Percentiles rank a stretch among this genome's conserved stretches.
phyloP scores from a whole-genome alignment of 805 yeast genomes.

The Candida montana region DNA sequence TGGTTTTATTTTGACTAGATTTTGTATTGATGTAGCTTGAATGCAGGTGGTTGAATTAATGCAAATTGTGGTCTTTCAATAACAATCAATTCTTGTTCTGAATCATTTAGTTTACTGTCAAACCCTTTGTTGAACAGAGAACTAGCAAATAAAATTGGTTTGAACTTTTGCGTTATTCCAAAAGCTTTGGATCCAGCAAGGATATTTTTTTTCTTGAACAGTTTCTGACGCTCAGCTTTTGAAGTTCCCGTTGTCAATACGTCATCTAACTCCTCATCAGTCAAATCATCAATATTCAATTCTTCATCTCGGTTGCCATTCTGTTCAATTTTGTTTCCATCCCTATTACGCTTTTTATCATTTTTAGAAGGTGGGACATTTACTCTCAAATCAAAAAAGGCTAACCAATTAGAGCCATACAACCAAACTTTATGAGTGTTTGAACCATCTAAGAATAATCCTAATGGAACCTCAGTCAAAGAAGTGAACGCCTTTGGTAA shows the following conservation, averaged over 20 bases:
- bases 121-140: constrained; percentile 35
- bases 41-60: constrained; percentile 57
- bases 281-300: constrained; percentile 20
- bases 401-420: constrained; percentile 83
- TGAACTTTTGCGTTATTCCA: constrained; percentile 73
- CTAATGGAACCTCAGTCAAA: constrained; percentile 65
- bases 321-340: constrained; percentile 36
- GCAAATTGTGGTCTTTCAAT: constrained; percentile 71
- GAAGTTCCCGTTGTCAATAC: constrained; percentile 10
- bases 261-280: constrained; percentile 26
- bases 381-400: constrained; percentile 59
- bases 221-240: constrained; percentile 4
- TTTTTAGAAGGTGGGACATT: constrained; percentile 44
- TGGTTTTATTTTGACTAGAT: constrained; percentile 25
- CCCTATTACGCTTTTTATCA: constrained; percentile 35
- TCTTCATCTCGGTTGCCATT: constrained; percentile 24
- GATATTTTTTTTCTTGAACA: constrained; percentile 23
- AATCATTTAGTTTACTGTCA: neutral
- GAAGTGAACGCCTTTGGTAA: constrained; percentile 60
- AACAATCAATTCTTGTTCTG: constrained; percentile 48
- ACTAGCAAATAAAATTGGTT: constrained; percentile 62
- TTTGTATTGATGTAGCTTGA: constrained; percentile 51
- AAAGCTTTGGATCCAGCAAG: constrained; percentile 40
- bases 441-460: constrained; percentile 49
- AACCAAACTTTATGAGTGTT: constrained; percentile 58